phyloP scores from a whole-genome alignment of 169 alveolate species.

The Plasmodium adleri region DNA sequence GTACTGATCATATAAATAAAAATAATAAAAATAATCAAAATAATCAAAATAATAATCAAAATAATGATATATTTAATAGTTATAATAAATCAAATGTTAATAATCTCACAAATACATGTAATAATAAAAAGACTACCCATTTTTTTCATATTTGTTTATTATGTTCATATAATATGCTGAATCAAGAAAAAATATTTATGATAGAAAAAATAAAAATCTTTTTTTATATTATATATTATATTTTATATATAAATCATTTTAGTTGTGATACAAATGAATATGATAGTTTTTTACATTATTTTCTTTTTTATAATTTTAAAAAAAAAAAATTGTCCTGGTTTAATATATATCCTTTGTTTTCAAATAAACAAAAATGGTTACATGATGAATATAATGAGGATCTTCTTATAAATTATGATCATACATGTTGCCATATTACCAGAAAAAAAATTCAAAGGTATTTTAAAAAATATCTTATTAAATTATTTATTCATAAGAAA shows the following conservation, averaged over 20 bases:
- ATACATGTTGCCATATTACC: background rate
- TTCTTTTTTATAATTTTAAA: background rate
- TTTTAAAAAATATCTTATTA: background rate
- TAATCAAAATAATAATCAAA: background rate
- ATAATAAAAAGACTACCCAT: background rate
- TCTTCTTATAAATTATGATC: background rate
- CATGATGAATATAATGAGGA: background rate
- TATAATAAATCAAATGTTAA: background rate
- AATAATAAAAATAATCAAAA: too few species aligned
- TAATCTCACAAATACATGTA: background rate
- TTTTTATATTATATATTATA: background rate
- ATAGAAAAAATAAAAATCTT: constrained; percentile 14
- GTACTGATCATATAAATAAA: background rate
- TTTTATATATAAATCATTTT: constrained; percentile 7
- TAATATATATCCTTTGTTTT: background rate
- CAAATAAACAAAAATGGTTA: too few species aligned
- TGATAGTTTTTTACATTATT: constrained; percentile 9
- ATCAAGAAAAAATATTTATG: constrained; percentile 6
- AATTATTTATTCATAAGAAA: constrained; percentile 2
- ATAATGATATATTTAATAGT: background rate
- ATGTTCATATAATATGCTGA: constrained; percentile 14
- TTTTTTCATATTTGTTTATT: constrained; percentile 8
- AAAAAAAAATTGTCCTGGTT: background rate
- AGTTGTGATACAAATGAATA: background rate
- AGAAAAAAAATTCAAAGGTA: constrained; percentile 11